Percentiles rank a stretch among this genome's conserved stretches.
Evolutionary conservation across 495 filamentous ascomycete species (phyloP).

Genomic region (Penicillium cinerascens): DNA sequence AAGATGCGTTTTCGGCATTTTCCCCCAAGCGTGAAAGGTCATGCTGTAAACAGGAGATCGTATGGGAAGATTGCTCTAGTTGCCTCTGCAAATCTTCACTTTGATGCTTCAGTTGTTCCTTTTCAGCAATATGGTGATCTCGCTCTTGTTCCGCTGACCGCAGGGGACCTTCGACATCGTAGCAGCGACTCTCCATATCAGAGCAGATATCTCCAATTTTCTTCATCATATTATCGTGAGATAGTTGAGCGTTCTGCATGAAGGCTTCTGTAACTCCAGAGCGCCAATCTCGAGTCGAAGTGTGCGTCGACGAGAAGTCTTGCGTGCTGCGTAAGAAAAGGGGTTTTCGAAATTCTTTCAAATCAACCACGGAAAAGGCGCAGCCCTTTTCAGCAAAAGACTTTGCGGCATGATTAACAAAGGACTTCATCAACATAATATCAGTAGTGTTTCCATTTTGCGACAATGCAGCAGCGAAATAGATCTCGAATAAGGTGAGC

Average conservation of each 20-base stretch:
- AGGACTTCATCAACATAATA: slow-evolving; percentile 11
- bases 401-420: slow-evolving; percentile 15
- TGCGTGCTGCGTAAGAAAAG: slow-evolving; percentile 8
- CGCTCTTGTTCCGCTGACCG: slow-evolving; percentile 42
- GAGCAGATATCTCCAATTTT: slow-evolving; percentile 50
- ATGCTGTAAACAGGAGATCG: slow-evolving; percentile 22
- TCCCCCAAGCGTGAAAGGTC: slow-evolving; percentile 30
- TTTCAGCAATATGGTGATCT: slow-evolving; percentile 29
- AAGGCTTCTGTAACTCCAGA: slow-evolving; percentile 34
- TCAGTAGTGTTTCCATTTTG: slow-evolving; percentile 6
- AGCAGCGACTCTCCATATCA: slow-evolving; percentile 54
- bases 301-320: slow-evolving; percentile 1
- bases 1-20: slow-evolving; percentile 24
- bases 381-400: slow-evolving; percentile 12
- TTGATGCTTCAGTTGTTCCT: slow-evolving; percentile 22
- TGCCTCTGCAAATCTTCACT: slow-evolving; percentile 28
- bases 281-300: slow-evolving; percentile 43
- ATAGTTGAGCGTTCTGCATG: slow-evolving; percentile 29
- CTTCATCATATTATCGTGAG: slow-evolving; percentile 41
- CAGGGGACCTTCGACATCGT: slow-evolving; percentile 47
- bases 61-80: slow-evolving; percentile 19
- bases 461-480: slow-evolving; percentile 18
- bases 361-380: slow-evolving; percentile 13
- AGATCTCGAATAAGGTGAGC: slow-evolving; percentile 26
- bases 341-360: slow-evolving; percentile 8